These are phyloP conservation scores for Coleophoma cylindrospora DNA, from an alignment of 2,329 filamentous ascomycete species.

Conservation along the genomic window DNA sequence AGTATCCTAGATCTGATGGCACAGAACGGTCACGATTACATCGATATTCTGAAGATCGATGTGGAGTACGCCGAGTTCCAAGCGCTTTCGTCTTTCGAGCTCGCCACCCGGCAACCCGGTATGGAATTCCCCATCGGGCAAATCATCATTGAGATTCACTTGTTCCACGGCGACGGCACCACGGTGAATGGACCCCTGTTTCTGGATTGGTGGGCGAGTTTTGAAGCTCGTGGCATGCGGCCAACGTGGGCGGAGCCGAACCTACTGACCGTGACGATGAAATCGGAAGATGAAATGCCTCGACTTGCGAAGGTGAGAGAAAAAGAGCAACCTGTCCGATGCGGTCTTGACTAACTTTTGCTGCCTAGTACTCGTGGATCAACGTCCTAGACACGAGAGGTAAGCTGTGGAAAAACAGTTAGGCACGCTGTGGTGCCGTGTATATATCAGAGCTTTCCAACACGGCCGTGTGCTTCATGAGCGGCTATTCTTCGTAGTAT, in stretches of 20 bases:
- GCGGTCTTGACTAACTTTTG: background rate
- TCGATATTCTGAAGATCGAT: conserved; percentile 31
- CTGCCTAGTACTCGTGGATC: conserved; percentile 3
- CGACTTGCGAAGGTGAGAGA: conserved; percentile 14
- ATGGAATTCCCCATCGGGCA: conserved; percentile 18
- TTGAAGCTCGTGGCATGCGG: conserved; percentile 22
- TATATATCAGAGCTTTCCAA: no score
- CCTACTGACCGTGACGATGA: conserved; percentile 15
- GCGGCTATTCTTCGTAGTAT: no score
- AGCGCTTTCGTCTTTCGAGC: conserved; percentile 14
- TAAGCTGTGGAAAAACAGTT: no score
- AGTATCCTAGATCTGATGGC: conserved; percentile 28
- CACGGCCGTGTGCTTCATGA: no score
- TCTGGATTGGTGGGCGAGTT: conserved; percentile 22
- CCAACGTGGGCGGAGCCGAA: conserved; percentile 22
- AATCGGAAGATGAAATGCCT: conserved; percentile 11
- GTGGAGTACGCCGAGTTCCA: conserved; percentile 29
- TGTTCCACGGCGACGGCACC: conserved; percentile 8
- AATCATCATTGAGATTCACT: conserved; percentile 20
- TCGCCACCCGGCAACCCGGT: conserved; percentile 1
- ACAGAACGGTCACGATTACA: conserved; percentile 27
- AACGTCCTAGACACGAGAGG: conserved; percentile 1
- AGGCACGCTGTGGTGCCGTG: no score
- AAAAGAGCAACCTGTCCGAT: background rate
- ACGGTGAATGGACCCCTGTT: conserved; percentile 14